A percentile compares a stretch with the other conserved stretches of the same genome.
Evolutionary conservation across 345 rosid species (phyloP).

Genomic region (Turnera subulata): DNA sequence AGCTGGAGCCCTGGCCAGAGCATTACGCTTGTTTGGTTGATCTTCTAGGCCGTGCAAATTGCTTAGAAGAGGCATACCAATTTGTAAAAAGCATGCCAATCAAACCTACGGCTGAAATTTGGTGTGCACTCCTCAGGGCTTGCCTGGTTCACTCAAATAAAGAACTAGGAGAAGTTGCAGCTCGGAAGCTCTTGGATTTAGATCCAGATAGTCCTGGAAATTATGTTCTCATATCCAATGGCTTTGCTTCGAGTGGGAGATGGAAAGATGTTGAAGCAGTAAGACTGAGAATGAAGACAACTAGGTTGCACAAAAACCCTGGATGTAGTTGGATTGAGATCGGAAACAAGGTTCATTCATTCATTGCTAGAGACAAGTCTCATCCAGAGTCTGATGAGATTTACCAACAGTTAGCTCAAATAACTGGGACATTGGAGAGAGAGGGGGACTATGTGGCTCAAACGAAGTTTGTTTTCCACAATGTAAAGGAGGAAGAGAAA

Average conservation of each 20-base stretch:
- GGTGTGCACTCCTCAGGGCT: conserved; percentile 86
- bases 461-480: conserved; percentile 61
- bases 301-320: conserved; percentile 72
- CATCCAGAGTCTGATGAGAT: conserved; percentile 61
- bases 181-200: conserved; percentile 51
- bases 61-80: conserved; percentile 63
- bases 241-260: conserved; percentile 62
- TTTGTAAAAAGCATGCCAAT: conserved; percentile 58
- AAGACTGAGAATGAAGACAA: conserved; percentile 62
- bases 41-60: conserved; percentile 77
- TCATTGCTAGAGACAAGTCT: conserved; percentile 73
- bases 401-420: conserved; percentile 44
- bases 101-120: conserved; percentile 68
- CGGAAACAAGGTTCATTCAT: conserved; percentile 57
- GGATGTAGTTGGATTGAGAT: conserved; percentile 93
- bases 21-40: conserved; percentile 80
- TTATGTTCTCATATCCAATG: conserved; percentile 76
- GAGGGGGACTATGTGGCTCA: conserved; percentile 67
- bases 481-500: conserved; percentile 63
- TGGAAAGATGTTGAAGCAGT: conserved; percentile 67
- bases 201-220: conserved; percentile 66
- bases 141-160: conserved; percentile 68
- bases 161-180: conserved; percentile 64
- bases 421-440: conserved; percentile 47
- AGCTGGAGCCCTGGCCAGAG: conserved; percentile 82